A percentile compares a stretch with the other conserved stretches of the same genome.
Conservation (phyloP, 108 stramenopile genomes). For the Skeletonema grethae region DNA sequence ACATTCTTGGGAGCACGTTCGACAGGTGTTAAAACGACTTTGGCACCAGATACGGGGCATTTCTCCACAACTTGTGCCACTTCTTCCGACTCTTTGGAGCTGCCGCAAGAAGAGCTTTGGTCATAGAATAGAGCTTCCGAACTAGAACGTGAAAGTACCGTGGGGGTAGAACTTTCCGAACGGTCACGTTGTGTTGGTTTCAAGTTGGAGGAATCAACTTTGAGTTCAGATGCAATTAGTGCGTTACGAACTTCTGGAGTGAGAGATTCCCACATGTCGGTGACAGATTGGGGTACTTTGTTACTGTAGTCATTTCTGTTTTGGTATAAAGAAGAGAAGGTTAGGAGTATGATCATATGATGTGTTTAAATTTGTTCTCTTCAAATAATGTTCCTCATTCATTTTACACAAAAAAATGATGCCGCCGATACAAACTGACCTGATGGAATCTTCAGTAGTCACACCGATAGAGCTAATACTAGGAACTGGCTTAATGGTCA, state of each 20-base stretch:
- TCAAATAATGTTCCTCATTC: background rate
- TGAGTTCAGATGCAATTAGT: conserved; percentile 64
- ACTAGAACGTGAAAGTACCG: conserved; percentile 47
- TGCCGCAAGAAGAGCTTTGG: conserved; percentile 47
- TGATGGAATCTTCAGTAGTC: conserved; percentile 5
- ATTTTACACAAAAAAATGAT: background rate
- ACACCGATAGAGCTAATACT: conserved; percentile 64
- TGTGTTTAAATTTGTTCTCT: background rate
- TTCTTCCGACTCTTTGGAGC: conserved; percentile 31
- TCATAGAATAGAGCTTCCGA: conserved; percentile 23
- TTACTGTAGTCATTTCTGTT: conserved; percentile 41
- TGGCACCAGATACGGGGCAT: conserved; percentile 71
- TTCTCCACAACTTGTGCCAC: conserved; percentile 42
- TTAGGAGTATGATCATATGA: background rate
- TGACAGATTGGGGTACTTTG: conserved; percentile 63
- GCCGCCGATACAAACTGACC: conserved; percentile 20
- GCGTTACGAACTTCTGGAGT: conserved; percentile 65
- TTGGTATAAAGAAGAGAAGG: background rate
- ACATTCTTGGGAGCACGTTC: conserved; percentile 88
- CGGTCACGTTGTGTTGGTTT: conserved; percentile 18
- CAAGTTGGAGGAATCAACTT: conserved; percentile 15
- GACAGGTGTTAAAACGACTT: conserved; percentile 62
- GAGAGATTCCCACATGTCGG: conserved; percentile 78
- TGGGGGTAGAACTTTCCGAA: conserved; percentile 27
- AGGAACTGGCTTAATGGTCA: conserved; percentile 75